A percentile compares a stretch with the other conserved stretches of the same genome.
Conservation (phyloP, 176 grass and related monocot genomes). For the Juncus inflexus region DNA sequence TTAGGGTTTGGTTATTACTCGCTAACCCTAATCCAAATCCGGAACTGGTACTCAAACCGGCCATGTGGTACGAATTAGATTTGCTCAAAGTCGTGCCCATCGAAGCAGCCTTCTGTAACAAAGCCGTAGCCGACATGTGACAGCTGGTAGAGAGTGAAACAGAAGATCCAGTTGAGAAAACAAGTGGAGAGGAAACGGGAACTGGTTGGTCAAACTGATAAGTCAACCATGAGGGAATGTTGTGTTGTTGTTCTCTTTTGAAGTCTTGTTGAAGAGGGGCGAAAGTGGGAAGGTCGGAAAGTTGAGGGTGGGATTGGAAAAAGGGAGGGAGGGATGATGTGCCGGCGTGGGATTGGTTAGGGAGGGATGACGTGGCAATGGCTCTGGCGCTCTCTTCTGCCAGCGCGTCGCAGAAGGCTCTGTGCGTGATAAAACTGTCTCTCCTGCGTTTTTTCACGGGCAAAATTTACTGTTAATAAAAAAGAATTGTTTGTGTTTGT, state of each 20-base stretch:
- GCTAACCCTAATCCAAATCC: conserved; percentile 22
- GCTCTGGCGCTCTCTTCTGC: conserved; percentile 95
- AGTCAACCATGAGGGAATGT: conserved; percentile 32
- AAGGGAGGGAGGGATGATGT: conserved; percentile 33
- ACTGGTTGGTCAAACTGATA: conserved; percentile 43
- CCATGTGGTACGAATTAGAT: conserved; percentile 54
- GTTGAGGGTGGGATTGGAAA: conserved; percentile 5
- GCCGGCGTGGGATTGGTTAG: conserved; percentile 21
- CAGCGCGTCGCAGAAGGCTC: conserved; percentile 96
- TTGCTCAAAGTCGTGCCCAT: conserved; percentile 87
- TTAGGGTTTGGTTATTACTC: conserved; percentile 26
- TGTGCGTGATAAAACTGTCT: conserved; percentile 99
- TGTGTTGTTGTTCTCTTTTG: conserved; percentile 45
- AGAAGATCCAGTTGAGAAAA: conserved; percentile 31
- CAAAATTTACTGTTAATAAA: not conserved
- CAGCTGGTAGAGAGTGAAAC: conserved; percentile 9
- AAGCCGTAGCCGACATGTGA: conserved; percentile 98
- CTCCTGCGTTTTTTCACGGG: conserved; percentile 44
- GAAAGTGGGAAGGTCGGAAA: conserved; percentile 20
- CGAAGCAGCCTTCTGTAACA: conserved; percentile 95
- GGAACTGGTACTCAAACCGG: conserved; percentile 18
- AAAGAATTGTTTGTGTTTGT: not conserved
- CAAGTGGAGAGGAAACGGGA: conserved; percentile 25
- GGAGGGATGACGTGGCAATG: conserved; percentile 27
- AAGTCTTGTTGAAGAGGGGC: conserved; percentile 25